Percentiles rank a stretch among this genome's conserved stretches.
phyloP scores from a whole-genome alignment of 306 rosid genomes.

The Glycine tomentella region DNA sequence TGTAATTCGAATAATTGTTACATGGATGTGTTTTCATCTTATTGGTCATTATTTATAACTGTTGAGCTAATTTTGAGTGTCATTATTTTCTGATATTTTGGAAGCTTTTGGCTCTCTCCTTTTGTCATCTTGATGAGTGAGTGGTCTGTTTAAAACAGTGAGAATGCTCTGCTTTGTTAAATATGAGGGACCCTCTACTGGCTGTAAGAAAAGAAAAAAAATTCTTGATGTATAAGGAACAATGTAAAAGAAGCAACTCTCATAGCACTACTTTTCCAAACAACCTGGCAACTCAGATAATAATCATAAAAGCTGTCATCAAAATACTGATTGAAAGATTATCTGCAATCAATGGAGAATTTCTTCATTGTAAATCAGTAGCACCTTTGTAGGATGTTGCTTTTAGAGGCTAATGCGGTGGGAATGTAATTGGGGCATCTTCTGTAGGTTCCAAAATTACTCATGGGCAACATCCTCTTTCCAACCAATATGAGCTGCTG shows the following conservation, averaged over 20 bases:
- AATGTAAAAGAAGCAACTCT: slow-evolving; percentile 59
- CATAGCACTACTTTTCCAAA: slow-evolving; percentile 53
- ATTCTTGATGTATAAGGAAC: slow-evolving; percentile 48
- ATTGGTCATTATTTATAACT: slow-evolving; percentile 37
- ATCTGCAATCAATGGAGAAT: slow-evolving; percentile 75
- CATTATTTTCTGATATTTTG: slow-evolving; percentile 28
- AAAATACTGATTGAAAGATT: slow-evolving; percentile 65
- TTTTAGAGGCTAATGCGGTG: slow-evolving; percentile 62
- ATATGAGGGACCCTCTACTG: slow-evolving; percentile 52
- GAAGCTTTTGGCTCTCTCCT: slow-evolving; percentile 30
- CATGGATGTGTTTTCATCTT: slow-evolving; percentile 42
- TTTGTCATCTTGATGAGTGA: slow-evolving; percentile 39
- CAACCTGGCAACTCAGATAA: slow-evolving; percentile 56
- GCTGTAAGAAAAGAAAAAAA: slow-evolving; percentile 50
- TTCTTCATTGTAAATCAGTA: slow-evolving; percentile 64
- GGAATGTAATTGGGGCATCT: slow-evolving; percentile 67
- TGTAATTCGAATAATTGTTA: slow-evolving; percentile 43
- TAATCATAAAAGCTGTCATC: slow-evolving; percentile 64
- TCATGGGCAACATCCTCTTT: slow-evolving; percentile 56
- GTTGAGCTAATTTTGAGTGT: slow-evolving; percentile 41
- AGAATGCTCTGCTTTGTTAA: slow-evolving; percentile 48
- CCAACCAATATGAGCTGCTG: slow-evolving; percentile 75
- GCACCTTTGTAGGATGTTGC: slow-evolving; percentile 60
- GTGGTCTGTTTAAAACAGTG: slow-evolving; percentile 46
- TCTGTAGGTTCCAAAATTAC: slow-evolving; percentile 68